Evolutionary conservation across 2,329 filamentous ascomycete genomes (phyloP).

Genomic region (Neopestalotiopsis rosae): DNA sequence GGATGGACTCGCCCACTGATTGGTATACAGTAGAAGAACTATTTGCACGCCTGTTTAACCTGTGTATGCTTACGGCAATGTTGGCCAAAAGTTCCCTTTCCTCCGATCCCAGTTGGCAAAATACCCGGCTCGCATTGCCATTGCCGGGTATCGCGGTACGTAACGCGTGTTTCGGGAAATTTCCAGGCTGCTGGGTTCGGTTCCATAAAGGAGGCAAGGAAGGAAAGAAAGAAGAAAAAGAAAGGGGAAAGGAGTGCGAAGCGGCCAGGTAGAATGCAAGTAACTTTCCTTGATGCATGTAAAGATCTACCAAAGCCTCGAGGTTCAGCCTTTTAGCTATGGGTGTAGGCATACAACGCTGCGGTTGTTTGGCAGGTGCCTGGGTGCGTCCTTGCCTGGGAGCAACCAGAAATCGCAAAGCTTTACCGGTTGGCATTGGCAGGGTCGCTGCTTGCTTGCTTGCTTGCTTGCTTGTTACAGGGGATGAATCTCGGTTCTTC

Average conservation of each 20-base stretch:
- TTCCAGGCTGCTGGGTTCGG: not conserved
- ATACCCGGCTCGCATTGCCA: not conserved
- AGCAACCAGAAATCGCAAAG: not conserved
- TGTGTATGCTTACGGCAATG: not conserved
- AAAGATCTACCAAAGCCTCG: constrained; percentile 2
- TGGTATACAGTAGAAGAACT: no score
- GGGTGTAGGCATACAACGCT: constrained; percentile 12
- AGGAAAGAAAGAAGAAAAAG: no score
- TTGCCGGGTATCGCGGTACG: not conserved
- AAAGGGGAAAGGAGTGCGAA: not conserved
- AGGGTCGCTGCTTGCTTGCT: not conserved
- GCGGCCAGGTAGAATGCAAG: no score
- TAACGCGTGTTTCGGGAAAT: not conserved
- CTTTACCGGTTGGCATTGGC: not conserved
- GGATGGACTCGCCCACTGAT: no score
- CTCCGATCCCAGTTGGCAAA: not conserved
- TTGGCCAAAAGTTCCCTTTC: not conserved
- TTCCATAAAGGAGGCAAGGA: no score
- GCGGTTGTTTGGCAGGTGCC: not conserved
- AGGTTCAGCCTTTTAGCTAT: not conserved
- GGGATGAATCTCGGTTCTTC: no score
- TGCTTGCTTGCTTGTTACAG: not conserved
- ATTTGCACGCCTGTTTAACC: no score
- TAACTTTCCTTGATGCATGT: not conserved
- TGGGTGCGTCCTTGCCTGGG: not conserved